A percentile compares a stretch with the other conserved stretches of the same genome.
These are phyloP conservation scores for Lentithecium fluviatile DNA, from an alignment of 495 filamentous ascomycete species.

Conservation along the genomic window DNA sequence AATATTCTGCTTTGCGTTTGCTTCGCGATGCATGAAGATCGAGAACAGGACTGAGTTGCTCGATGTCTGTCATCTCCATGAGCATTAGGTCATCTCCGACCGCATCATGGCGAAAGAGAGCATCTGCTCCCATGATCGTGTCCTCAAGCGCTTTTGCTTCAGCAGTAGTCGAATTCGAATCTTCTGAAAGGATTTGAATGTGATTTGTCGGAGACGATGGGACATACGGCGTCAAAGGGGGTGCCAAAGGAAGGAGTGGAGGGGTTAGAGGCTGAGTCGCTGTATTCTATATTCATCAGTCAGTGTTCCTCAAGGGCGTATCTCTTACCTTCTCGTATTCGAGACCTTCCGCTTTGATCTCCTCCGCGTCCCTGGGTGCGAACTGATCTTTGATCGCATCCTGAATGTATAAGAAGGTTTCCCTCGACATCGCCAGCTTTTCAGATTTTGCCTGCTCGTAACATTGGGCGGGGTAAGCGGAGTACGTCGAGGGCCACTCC, in stretches of 20 bases:
- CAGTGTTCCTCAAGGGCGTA: background rate
- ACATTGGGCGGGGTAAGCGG: constrained; percentile 33
- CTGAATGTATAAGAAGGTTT: constrained; percentile 45
- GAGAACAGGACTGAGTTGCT: constrained; percentile 22
- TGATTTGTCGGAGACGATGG: constrained; percentile 50
- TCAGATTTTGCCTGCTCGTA: constrained; percentile 41
- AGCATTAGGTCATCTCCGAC: constrained; percentile 35
- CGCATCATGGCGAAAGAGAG: constrained; percentile 25
- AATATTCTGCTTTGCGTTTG: constrained; percentile 40
- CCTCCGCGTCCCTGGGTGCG: constrained; percentile 10
- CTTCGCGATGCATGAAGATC: constrained; percentile 32
- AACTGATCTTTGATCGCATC: constrained; percentile 37
- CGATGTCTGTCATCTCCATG: constrained; percentile 19
- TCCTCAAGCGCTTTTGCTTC: constrained; percentile 54
- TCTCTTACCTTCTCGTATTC: constrained; percentile 17
- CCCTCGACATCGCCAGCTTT: constrained; percentile 48
- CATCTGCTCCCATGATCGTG: constrained; percentile 42
- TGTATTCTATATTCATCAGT: constrained; percentile 38
- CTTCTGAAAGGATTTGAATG: constrained; percentile 56
- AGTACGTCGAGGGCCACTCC: constrained; percentile 45
- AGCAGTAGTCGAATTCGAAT: constrained; percentile 46
- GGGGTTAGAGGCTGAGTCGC: constrained; percentile 53
- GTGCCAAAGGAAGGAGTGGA: constrained; percentile 54
- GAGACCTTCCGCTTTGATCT: constrained; percentile 17
- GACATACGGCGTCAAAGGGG: constrained; percentile 46